Conservation (phyloP, 139 green algal species). For the Eudorina sp. region DNA sequence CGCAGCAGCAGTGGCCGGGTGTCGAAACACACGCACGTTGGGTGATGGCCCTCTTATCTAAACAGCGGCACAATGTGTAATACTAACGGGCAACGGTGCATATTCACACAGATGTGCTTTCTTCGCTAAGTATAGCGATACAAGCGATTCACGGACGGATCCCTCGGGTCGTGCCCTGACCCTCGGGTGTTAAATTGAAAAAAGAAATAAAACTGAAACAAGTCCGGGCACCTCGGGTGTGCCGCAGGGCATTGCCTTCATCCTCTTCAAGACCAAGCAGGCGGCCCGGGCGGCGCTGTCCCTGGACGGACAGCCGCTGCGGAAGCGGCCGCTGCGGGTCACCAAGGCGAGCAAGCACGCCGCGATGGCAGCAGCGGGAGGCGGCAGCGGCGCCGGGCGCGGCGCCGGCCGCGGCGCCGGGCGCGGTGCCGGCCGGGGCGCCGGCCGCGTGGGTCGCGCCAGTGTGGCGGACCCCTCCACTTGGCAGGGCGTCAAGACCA, state of each 20-base stretch:
- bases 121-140: no score
- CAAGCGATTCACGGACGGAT: no score
- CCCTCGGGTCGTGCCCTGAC: no score
- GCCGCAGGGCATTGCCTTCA: slow-evolving; percentile 79
- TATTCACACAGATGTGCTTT: no score
- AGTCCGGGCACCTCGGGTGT: no score
- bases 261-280: slow-evolving; percentile 78
- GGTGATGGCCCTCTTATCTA: no score
- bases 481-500: slow-evolving; percentile 72
- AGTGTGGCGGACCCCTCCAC: neutral
- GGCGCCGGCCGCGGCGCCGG: neutral
- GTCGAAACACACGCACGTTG: no score
- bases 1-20: no score
- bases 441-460: neutral
- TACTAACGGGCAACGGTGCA: no score
- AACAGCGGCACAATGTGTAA: no score
- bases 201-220: no score
- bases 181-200: no score
- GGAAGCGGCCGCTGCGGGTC: slow-evolving; percentile 65
- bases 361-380: neutral
- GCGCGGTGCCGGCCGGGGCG: neutral
- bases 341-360: slow-evolving; percentile 45
- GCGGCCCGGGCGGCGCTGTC: slow-evolving; percentile 63
- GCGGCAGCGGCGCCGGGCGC: neutral
- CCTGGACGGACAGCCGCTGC: slow-evolving; percentile 57